phyloP scores from a whole-genome alignment of 225 moss, liverwort and hornwort species.

The Bryoerythrophyllum caledonicum region DNA sequence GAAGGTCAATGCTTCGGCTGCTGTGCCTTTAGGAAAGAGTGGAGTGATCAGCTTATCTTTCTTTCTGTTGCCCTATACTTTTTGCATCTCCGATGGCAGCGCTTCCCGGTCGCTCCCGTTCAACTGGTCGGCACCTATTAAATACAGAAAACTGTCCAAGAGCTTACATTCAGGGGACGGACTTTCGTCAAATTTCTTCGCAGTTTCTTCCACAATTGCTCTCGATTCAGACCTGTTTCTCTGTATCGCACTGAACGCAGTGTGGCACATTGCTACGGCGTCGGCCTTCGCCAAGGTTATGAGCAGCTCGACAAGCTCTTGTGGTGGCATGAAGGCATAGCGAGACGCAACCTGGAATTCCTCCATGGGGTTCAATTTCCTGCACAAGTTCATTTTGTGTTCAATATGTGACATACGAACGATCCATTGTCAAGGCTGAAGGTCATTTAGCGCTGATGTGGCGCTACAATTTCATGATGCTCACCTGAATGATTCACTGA shows the following conservation, averaged over 20 bases:
- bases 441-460: no score
- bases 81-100: background rate
- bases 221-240: background rate
- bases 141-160: background rate
- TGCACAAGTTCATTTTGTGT: background rate
- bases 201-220: background rate
- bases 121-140: background rate
- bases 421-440: no score
- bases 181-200: background rate
- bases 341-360: background rate
- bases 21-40: background rate
- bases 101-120: background rate
- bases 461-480: no score
- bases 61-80: background rate
- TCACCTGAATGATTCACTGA: background rate
- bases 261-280: background rate
- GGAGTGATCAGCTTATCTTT: background rate
- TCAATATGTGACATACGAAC: background rate
- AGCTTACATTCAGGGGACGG: background rate
- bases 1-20: background rate
- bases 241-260: slow-evolving; percentile 9
- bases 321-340: background rate
- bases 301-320: background rate
- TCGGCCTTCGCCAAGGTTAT: background rate
- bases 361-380: background rate